phyloP scores from a whole-genome alignment of 257 asterid genomes.

The Penstemon barbatus region DNA sequence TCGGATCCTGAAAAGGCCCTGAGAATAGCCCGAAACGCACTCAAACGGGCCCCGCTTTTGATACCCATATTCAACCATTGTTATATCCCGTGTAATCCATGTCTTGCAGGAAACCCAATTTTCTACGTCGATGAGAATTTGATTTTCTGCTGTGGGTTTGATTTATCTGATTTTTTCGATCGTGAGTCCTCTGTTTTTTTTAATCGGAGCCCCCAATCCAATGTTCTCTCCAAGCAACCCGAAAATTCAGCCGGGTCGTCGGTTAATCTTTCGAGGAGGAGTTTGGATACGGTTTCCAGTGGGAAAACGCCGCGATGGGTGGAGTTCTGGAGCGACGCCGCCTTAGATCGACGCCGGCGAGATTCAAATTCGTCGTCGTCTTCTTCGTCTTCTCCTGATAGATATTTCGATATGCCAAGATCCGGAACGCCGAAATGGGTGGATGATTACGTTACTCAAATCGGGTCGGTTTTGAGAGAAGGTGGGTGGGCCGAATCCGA shows the following conservation, averaged over 20 bases:
- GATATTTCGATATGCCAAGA: conserved; percentile 64
- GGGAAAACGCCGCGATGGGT: conserved; percentile 85
- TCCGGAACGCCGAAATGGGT: conserved; percentile 84
- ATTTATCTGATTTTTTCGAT: conserved; percentile 80
- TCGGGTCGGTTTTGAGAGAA: conserved; percentile 77
- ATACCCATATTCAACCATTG: conserved; percentile 86
- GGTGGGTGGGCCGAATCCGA: conserved; percentile 97
- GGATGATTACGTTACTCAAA: conserved; percentile 63
- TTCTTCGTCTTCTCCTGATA: conserved; percentile 79
- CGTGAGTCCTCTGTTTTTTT: conserved; percentile 62
- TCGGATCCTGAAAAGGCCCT: conserved; percentile 71
- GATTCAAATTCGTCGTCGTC: conserved; percentile 69
- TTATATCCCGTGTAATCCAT: conserved; percentile 82
- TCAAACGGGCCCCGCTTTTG: conserved; percentile 77
- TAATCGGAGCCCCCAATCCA: conserved; percentile 26
- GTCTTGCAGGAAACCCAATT: conserved; percentile 84
- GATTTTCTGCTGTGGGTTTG: conserved; percentile 88
- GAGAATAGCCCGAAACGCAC: conserved; percentile 68
- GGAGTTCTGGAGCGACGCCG: conserved; percentile 99
- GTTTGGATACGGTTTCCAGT: conserved; percentile 50
- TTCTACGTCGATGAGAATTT: conserved; percentile 81
- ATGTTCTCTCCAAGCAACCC: no score
- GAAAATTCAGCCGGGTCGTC: conserved; percentile 50
- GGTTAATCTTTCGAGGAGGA: conserved; percentile 51
- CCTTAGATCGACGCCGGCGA: conserved; percentile 72